A percentile compares a stretch with the other conserved stretches of the same genome.
These are phyloP conservation scores for Pseudoturritis turrita DNA, from an alignment of 345 rosid genomes.

Conservation along the genomic window DNA sequence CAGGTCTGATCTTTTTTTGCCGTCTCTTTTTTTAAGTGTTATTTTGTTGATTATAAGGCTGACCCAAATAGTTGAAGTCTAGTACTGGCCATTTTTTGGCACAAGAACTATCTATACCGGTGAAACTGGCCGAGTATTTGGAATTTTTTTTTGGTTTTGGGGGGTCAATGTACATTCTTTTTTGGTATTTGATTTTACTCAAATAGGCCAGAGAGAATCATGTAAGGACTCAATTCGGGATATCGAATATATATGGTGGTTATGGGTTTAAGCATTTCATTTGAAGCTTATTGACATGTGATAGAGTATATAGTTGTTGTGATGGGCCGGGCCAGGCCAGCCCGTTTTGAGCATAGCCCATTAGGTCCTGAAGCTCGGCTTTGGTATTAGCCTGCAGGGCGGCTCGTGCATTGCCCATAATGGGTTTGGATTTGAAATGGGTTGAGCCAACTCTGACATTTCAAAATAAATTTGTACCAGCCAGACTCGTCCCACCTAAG, in stretches of 20 bases:
- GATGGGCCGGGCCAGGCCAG: neutral
- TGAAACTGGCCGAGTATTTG: neutral
- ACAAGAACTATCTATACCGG: slow-evolving; percentile 9
- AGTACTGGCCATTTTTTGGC: slow-evolving; percentile 17
- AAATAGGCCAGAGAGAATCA: neutral
- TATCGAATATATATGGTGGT: slow-evolving; percentile 18
- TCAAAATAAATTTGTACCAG: too few species aligned
- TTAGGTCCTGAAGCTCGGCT: too few species aligned
- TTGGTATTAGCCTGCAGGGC: too few species aligned
- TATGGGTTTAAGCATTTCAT: neutral
- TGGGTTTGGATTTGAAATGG: too few species aligned
- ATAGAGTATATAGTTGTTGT: neutral
- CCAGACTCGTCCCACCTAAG: too few species aligned
- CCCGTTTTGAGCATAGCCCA: neutral
- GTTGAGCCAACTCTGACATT: too few species aligned
- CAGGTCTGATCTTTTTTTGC: slow-evolving; percentile 18
- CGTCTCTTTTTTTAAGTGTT: neutral
- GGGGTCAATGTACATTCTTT: slow-evolving; percentile 4
- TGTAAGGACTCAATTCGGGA: slow-evolving; percentile 9
- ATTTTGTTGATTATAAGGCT: neutral
- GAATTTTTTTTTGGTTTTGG: neutral
- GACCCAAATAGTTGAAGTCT: slow-evolving; percentile 17
- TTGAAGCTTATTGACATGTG: neutral
- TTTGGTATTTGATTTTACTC: slow-evolving; percentile 23
- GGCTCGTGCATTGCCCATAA: too few species aligned